phyloP scores from a whole-genome alignment of 768 basidiomycete species.

The Termitomyces sp. region DNA sequence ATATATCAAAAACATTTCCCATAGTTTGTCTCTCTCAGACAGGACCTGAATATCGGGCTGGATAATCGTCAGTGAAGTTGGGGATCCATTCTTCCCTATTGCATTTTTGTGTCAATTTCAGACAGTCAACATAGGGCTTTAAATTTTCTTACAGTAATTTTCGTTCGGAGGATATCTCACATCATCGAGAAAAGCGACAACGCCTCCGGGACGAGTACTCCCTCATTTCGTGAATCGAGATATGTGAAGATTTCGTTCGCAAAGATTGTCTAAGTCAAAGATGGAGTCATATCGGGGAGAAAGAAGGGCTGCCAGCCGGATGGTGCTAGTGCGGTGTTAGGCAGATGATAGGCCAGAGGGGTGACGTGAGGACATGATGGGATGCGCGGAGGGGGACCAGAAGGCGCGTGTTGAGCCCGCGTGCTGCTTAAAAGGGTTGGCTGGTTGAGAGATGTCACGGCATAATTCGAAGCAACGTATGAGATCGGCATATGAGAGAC shows the following conservation, averaged over 20 bases:
- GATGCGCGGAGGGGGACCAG: neutral
- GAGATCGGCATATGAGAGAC: slow-evolving; percentile 4
- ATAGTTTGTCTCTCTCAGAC: slow-evolving; percentile 1
- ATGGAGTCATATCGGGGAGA: slow-evolving; percentile 8
- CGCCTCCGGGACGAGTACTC: slow-evolving; percentile 5
- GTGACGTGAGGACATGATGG: neutral
- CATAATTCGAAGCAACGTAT: neutral
- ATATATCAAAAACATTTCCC: slow-evolving; percentile 8
- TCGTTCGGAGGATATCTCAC: slow-evolving; percentile 5
- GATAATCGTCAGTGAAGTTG: slow-evolving; percentile 1
- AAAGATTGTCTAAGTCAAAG: slow-evolving; percentile 8
- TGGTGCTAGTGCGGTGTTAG: neutral
- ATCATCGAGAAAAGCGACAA: slow-evolving; percentile 12
- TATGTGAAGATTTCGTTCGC: slow-evolving; percentile 13
- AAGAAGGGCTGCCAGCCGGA: slow-evolving; percentile 13
- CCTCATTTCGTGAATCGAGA: slow-evolving; percentile 10
- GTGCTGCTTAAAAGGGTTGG: neutral
- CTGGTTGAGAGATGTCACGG: no score
- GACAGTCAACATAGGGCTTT: no score
- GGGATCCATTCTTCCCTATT: slow-evolving; percentile 6
- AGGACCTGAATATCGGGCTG: neutral
- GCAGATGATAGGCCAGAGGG: neutral
- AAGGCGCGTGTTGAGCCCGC: neutral
- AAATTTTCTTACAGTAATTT: slow-evolving; percentile 4
- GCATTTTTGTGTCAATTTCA: neutral